Evolutionary conservation across 1,284 basidiomycete species (phyloP), one percentile per base, ranked within the genome.

Genomic region (Cryptococcus depauperatus): DNA sequence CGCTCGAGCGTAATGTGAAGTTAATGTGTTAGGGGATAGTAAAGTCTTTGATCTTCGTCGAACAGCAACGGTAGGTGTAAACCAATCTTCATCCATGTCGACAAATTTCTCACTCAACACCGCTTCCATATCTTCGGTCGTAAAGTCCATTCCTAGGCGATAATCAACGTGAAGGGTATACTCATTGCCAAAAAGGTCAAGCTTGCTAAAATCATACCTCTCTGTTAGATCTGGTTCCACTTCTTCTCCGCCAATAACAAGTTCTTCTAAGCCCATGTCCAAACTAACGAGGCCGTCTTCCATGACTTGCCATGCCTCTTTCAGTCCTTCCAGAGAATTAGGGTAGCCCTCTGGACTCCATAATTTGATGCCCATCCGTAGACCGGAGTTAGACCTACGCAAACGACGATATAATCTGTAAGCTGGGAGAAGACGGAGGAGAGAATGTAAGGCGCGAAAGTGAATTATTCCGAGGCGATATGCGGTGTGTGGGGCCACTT

Each of bases 11-110:
- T 21, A 22, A 37, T 16, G 8, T 21, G 16, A 16, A 11, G 41
- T 18, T 19, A 35, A 26, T 19, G 37, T 47, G 10, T 18, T 35
- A 5, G 50, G 42, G 10, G 44, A 28, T 0, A 40, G 40, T 8
- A 46, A 46, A 25, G 57, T 58, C 5, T 55, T 51, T 11, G 58
- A 57, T 18, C 58, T 46, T 14, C 61, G 41, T 34, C 59, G 53
- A 8, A 62, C 44, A 18, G 62, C 61, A 3, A 71, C 61, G 1
- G 69, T 70, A 2, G 69, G 68, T n/a, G 61, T 68, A 44, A 71
- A 71, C 61, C 64, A 71, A 33, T 69, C 67, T 43, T 71, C 68
- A 41, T 69, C 66, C 65, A 70, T 64, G 46, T 69, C 66, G 14
- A 57, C 56, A 47, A 69, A 65, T 30, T 61, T 62, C 43, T 67